A percentile compares a stretch with the other conserved stretches of the same genome.
These are phyloP conservation scores for Cajanus cajan DNA, from an alignment of 306 rosid genomes.

Conservation along the genomic window DNA sequence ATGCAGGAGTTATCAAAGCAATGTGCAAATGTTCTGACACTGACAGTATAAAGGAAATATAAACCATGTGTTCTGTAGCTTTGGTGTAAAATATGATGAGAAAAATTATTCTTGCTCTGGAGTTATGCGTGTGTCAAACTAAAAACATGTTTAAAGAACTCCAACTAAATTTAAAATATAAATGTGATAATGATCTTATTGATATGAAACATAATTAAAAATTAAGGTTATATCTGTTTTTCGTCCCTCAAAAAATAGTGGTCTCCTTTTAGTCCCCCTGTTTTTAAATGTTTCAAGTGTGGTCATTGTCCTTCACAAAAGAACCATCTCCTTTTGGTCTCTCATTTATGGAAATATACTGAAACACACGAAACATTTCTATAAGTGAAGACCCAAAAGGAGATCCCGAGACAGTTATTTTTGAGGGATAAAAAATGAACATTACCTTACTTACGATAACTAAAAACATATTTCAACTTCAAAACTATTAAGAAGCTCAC, in stretches of 20 bases:
- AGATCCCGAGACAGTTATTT: background rate
- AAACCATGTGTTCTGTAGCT: background rate
- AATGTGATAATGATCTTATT: background rate
- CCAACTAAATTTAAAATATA: background rate
- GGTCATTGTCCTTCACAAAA: background rate
- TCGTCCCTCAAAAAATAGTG: background rate
- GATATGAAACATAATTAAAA: background rate
- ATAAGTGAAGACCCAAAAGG: background rate
- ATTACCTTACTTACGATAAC: background rate
- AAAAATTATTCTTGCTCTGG: background rate
- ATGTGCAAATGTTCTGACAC: background rate
- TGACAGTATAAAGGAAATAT: background rate
- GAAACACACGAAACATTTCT: background rate
- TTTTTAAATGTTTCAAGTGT: background rate
- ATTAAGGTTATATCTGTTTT: background rate
- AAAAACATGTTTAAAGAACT: background rate
- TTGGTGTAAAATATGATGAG: background rate
- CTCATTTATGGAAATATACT: background rate
- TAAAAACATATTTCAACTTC: background rate
- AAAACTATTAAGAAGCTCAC: constrained; percentile 13
- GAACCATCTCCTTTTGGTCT: background rate
- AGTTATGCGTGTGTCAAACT: background rate
- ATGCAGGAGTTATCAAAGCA: background rate
- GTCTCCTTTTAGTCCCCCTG: background rate
- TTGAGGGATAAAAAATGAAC: background rate